Evolutionary conservation across 768 basidiomycete genomes (phyloP).

Genomic region (Leccinum incarnatum): DNA sequence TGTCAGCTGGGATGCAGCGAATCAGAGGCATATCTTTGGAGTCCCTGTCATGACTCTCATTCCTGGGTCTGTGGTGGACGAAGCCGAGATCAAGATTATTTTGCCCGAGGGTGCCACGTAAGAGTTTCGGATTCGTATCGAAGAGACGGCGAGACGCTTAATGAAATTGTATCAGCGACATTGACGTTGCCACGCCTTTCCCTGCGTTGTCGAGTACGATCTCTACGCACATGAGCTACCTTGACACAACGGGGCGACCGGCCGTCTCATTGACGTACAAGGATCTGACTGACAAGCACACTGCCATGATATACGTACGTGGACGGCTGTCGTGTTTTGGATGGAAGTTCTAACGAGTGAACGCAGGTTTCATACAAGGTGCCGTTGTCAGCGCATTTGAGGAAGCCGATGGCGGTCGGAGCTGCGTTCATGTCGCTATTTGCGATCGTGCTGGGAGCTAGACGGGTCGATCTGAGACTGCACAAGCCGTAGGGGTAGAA

Average conservation of each 20-base stretch:
- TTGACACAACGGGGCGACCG: constrained; percentile 90
- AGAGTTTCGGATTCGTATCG: constrained; percentile 33
- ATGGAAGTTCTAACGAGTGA: constrained; percentile 8
- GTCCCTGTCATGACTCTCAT: constrained; percentile 86
- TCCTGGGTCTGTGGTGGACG: constrained; percentile 75
- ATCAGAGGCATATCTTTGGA: constrained; percentile 66
- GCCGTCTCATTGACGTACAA: constrained; percentile 70
- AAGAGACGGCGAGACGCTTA: constrained; percentile 5
- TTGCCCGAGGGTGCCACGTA: constrained; percentile 96
- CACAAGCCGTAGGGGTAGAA: constrained; percentile 32
- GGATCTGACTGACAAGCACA: constrained; percentile 76
- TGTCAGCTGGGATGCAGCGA: constrained; percentile 58
- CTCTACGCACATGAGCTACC: constrained; percentile 79
- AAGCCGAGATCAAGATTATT: constrained; percentile 75
- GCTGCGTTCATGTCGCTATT: constrained; percentile 70
- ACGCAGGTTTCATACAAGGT: constrained; percentile 87
- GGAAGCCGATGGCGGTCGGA: constrained; percentile 81
- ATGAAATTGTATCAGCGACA: constrained; percentile 50
- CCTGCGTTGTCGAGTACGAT: constrained; percentile 57
- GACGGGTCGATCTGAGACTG: constrained; percentile 53
- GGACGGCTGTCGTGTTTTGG: neutral
- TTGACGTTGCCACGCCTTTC: constrained; percentile 78
- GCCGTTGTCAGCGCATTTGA: constrained; percentile 73
- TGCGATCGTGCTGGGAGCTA: constrained; percentile 41
- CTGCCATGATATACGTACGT: constrained; percentile 79